phyloP scores from a whole-genome alignment of 805 yeast species.

The Isabelozyma heimii region DNA sequence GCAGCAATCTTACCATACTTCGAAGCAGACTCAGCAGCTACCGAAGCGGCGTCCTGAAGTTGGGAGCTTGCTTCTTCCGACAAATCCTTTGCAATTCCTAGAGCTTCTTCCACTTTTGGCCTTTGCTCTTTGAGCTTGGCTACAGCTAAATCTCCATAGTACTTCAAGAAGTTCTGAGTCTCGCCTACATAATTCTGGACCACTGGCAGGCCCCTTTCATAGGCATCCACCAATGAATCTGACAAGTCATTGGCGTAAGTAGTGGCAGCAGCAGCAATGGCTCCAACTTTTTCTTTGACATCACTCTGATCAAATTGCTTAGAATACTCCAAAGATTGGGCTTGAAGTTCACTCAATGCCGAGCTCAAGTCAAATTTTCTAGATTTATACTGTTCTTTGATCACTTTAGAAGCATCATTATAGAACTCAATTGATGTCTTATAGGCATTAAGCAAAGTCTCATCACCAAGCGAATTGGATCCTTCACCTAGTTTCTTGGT shows the following conservation, averaged over 20 bases:
- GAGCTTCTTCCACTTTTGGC: not conserved
- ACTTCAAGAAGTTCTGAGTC: not conserved
- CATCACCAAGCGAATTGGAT: constrained; percentile 13
- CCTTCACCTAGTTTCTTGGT: constrained; percentile 9
- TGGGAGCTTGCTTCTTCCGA: constrained; percentile 1
- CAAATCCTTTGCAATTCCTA: constrained; percentile 1
- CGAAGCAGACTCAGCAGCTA: not conserved
- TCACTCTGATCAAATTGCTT: constrained; percentile 4
- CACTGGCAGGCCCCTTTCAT: constrained; percentile 2
- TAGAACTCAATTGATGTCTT: constrained; percentile 16
- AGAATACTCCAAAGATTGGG: constrained; percentile 17
- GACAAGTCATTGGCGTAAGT: constrained; percentile 8
- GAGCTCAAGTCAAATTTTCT: constrained; percentile 10
- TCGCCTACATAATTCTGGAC: constrained; percentile 1
- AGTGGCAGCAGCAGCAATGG: constrained; percentile 10
- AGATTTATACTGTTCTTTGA: constrained; percentile 7
- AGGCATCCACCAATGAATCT: constrained; percentile 5
- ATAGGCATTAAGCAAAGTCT: constrained; percentile 12
- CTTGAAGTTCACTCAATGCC: constrained; percentile 13
- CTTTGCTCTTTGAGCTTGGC: not conserved
- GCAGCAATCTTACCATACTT: not conserved
- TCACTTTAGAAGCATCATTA: constrained; percentile 13
- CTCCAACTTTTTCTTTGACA: constrained; percentile 7
- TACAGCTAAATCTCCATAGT: not conserved
- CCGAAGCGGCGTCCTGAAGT: not conserved